Conservation (phyloP, 139 green algal species). For the Chlorella sp. region DNA sequence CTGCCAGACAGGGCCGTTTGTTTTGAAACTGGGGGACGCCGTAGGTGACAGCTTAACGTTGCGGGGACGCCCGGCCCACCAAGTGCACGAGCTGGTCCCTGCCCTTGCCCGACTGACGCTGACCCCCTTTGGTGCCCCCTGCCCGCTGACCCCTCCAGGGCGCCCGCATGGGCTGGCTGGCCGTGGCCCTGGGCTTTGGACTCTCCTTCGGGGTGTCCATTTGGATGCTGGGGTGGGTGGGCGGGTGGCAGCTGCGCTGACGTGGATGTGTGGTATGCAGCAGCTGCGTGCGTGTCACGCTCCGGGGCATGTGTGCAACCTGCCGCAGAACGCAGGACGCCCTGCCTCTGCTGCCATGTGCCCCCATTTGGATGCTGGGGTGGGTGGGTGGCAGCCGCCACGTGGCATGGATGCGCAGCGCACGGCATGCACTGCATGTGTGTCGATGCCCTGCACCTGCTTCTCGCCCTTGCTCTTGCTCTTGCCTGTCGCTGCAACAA, state of each 20-base stretch:
- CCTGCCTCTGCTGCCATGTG: too few species aligned
- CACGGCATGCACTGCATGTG: neutral
- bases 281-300: too few species aligned
- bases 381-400: too few species aligned
- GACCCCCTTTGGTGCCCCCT: neutral
- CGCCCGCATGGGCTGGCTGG: slow-evolving; percentile 39
- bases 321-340: too few species aligned
- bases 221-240: slow-evolving; percentile 10
- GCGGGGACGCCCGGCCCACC: too few species aligned
- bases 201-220: slow-evolving; percentile 46
- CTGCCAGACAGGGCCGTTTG: neutral
- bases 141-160: slow-evolving; percentile 4
- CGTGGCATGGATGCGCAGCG: neutral
- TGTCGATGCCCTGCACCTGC: neutral
- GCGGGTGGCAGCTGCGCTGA: neutral
- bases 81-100: neutral
- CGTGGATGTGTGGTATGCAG: too few species aligned
- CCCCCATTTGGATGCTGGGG: too few species aligned
- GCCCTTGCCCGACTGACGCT: neutral
- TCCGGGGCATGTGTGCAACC: too few species aligned
- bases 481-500: neutral
- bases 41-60: neutral
- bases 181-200: slow-evolving; percentile 45
- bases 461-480: neutral
- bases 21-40: neutral